Evolutionary conservation across 2,329 filamentous ascomycete species (phyloP), one percentile per base, ranked within the genome.

Genomic region (Fusarium sp.): DNA sequence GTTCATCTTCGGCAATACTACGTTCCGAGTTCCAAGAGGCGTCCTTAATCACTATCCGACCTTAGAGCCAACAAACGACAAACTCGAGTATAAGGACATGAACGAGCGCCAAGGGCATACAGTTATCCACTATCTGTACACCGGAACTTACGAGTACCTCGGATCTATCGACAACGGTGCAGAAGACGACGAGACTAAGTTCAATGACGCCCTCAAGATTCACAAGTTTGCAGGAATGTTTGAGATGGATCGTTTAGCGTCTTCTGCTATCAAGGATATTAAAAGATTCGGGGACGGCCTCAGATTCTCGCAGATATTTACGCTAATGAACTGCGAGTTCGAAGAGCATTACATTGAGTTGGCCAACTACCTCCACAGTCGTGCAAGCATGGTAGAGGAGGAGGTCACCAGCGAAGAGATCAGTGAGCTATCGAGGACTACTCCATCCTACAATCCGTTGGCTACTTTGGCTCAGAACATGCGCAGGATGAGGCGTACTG

Each of bases 121-220:
- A 8, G 11, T 47, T 1, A 12, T 47, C 8, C 45, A 47, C 7
- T 34, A 16, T 13, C 15, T 12, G 3, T 33, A 33, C 31, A 47
- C 28, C 0, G 18, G 31, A 16, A 8, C 6, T 18, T 47, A 47
- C 30, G 18, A 34, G 18, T 18, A 9, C 9, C 8, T 47, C 38
- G 12, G 0, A 8, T n/a, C 28, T 9, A n/a, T 34, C 4, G 11
- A n/a, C 23, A 3, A 34, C 1, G 6, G 8, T n/a, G 10, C 5
- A 9, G 18, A 20, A 23, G 34, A 4, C 5, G 16, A 30, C 30
- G 18, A 47, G 16, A 12, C 2, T 9, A 12, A 6, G 16, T n/a
- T 45, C 42, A 18, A 8, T 2, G 28, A 28, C 42, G 10, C 42
- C 5, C 4, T 31, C 2, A 45, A 15, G 13, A 3, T 41, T 6